Evolutionary conservation across 805 yeast species (phyloP), one percentile per base, ranked within the genome.

Genomic region (Sungouiozyma intestinalis): DNA sequence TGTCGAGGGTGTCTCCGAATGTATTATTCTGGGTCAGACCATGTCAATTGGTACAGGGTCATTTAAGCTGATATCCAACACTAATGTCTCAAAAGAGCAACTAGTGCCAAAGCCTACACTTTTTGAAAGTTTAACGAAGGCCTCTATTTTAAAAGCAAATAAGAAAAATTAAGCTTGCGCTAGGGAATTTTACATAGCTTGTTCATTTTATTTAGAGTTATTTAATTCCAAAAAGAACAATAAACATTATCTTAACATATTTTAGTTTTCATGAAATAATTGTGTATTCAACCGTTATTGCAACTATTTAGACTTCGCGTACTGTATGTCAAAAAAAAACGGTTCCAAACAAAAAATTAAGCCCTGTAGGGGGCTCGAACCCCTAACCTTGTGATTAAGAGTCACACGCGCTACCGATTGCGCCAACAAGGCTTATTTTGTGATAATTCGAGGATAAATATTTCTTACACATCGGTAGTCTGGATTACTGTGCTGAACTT

Each of bases 11-110:
- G 98, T 92, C 15, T 83, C 95, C 19, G 99, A 92, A 64, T 85
- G 97, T 68, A 92, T 92, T 54, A 94, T 92, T 54, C 71, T 92
- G 49, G 99, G 99, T 35, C 97, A 92, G 69, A 87, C 97, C 42
- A 90, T 92, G 97, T 76, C 82, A 40, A 81, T 92, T 51, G 99
- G 99, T 60, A 92, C 99, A 1, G 98, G 98, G 50, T 81, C 97
- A 0, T 88, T 92, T 72, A 83, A 87, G 60, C 70, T 92, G 52
- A 84, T 84, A 7, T 78, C 80, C 47, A 68, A 74, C 38, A 73
- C 78, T 4, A 64, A 69, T 35, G 62, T 70, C 35, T 66, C 64
- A 18, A 65, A 65, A 32, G 64, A 62, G 20, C 73, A 67, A 34
- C 62, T 78, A 53, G 56, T 53, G 36, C 68, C 65, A 27, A 73